Conservation (phyloP, 176 grass and related monocot species). For the Elymus sibiricus region DNA sequence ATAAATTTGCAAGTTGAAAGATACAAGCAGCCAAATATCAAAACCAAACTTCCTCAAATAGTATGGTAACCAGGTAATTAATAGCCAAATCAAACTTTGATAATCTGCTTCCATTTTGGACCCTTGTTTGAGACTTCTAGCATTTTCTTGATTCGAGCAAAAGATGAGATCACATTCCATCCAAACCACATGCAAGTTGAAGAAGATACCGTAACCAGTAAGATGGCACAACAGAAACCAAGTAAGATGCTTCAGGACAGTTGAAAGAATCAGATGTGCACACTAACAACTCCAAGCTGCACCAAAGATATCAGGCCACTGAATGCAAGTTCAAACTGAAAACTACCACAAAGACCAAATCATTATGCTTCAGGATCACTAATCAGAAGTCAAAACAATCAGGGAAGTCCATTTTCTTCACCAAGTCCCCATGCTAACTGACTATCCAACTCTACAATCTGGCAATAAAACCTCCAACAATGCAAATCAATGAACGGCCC, state of each 20-base stretch:
- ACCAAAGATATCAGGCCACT: neutral
- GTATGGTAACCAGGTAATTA: neutral
- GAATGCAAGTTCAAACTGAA: too few relatives aligned
- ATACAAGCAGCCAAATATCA: neutral
- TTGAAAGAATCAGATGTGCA: neutral
- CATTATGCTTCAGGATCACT: neutral
- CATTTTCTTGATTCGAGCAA: too few relatives aligned
- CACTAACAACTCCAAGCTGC: neutral
- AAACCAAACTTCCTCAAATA: neutral
- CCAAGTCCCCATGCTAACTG: too few relatives aligned
- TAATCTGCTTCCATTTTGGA: neutral
- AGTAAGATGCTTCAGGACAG: neutral
- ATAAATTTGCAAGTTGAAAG: neutral
- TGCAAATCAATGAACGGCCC: neutral
- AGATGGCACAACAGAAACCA: too few relatives aligned
- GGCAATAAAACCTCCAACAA: too few relatives aligned
- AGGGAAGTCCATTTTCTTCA: too few relatives aligned
- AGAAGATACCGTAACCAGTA: too few relatives aligned
- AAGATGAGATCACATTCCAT: too few relatives aligned
- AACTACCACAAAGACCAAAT: too few relatives aligned
- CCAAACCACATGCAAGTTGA: too few relatives aligned
- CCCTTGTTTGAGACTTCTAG: too few relatives aligned
- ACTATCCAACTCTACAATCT: too few relatives aligned
- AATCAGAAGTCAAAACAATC: neutral
- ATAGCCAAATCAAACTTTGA: neutral